Conservation (phyloP, 1,139 yeast genomes). For the Casaregolazyma lundiana region DNA sequence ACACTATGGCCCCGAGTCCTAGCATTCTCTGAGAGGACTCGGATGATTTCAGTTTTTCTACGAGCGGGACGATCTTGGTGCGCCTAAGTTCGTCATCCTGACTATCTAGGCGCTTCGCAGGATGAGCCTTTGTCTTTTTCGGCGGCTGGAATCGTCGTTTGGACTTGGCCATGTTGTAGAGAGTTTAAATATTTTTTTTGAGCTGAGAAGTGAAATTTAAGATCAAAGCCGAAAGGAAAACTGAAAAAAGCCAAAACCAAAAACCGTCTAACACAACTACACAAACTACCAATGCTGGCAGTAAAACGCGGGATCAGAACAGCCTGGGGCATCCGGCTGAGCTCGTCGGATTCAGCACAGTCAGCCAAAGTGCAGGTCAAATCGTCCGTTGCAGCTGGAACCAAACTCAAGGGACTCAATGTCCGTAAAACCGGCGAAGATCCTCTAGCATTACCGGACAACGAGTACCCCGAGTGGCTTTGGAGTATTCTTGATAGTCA, state of each 20-base stretch:
- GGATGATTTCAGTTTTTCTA: conserved; percentile 58
- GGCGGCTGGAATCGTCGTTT: conserved; percentile 10
- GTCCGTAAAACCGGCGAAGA: conserved; percentile 76
- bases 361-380: conserved; percentile 29
- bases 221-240: not conserved
- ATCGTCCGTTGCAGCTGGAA: conserved; percentile 59
- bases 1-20: conserved; percentile 72
- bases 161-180: conserved; percentile 18
- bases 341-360: conserved; percentile 11
- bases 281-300: not conserved
- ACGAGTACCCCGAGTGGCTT: conserved; percentile 91
- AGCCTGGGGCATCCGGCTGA: conserved; percentile 22
- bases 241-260: not conserved
- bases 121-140: not conserved
- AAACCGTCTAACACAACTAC: not conserved
- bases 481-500: conserved; percentile 73
- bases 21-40: conserved; percentile 69
- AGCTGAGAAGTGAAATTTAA: not conserved
- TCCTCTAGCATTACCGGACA: conserved; percentile 84
- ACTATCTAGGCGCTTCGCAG: conserved; percentile 5
- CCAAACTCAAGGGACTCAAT: conserved; percentile 66
- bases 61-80: conserved; percentile 61
- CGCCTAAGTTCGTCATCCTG: conserved; percentile 46
- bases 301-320: not conserved
- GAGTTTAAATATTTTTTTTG: not conserved